phyloP scores from a whole-genome alignment of 495 filamentous ascomycete genomes.

The Acidomyces sp. region DNA sequence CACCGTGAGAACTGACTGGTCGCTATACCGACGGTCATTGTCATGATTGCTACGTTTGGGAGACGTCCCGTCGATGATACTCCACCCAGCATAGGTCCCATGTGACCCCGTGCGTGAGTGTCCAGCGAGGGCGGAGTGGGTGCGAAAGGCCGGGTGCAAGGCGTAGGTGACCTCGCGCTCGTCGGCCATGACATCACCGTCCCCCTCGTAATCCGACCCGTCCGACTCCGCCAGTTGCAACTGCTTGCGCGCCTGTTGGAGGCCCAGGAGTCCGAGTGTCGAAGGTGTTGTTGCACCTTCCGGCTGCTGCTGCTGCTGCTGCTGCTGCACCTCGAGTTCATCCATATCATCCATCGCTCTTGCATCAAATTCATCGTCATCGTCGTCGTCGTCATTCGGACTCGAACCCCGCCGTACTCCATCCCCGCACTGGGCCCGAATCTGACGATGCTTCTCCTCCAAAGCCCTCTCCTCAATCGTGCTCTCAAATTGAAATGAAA shows the following conservation, averaged over 20 bases:
- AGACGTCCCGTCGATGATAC: no score
- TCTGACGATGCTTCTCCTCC: slow-evolving; percentile 65
- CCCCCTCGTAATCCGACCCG: background rate
- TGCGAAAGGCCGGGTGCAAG: slow-evolving; percentile 8
- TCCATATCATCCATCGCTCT: slow-evolving; percentile 22
- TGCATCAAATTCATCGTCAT: slow-evolving; percentile 38
- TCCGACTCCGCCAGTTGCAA: slow-evolving; percentile 1
- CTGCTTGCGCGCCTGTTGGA: slow-evolving; percentile 1
- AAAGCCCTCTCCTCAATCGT: slow-evolving; percentile 67
- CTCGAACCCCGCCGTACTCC: background rate
- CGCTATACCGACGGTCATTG: background rate
- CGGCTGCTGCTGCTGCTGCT: background rate
- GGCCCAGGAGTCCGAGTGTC: background rate
- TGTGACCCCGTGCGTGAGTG: slow-evolving; percentile 3
- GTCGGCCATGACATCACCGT: background rate
- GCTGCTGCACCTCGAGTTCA: slow-evolving; percentile 14
- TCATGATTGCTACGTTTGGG: no score
- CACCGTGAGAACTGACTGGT: background rate
- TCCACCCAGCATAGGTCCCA: slow-evolving; percentile 1
- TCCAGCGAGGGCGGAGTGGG: slow-evolving; percentile 3
- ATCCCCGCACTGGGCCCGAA: slow-evolving; percentile 23
- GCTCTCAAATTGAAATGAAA: slow-evolving; percentile 89
- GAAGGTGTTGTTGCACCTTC: no score
- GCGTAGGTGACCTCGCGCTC: slow-evolving; percentile 4
- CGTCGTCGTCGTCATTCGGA: slow-evolving; percentile 22